Evolutionary conservation across 2,329 filamentous ascomycete species (phyloP), one percentile per base, ranked within the genome.

Genomic region (Talaromyces sp.): DNA sequence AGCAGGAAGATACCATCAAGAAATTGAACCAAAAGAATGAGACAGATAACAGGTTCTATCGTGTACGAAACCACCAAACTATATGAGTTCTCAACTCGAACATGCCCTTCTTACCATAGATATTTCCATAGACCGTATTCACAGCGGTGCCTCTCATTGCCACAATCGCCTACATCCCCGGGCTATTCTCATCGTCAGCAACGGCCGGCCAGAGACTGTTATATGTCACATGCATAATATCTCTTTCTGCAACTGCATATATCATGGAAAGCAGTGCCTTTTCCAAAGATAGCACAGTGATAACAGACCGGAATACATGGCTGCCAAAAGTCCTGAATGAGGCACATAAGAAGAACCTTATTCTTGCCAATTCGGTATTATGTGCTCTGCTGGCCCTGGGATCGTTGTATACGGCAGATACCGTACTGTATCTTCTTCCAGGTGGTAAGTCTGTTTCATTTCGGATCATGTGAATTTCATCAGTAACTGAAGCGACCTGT

Each of bases 1-100:
- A 78, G 61, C 76, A 78, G 61, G 75, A 78, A 53, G 67, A 63
- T 9, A 59, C 77, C 9, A 77, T 78, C 39, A 61, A 68, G 52
- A 62, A 68, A 51, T 59, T 78, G 25, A 68, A 69, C 43, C 58
- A 45, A 28, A 68, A 74, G 58, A 70, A 77, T 63, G 70, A 77
- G 43, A 62, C 67, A 40, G 67, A 70, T 43, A 75, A 78, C 60
- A 65, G 68, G 15, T 65, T 72, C 56, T 78, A 76, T 59, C 73
- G 67, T 62, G 76, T 77, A 72, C 58, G 61, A 56, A 25, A 10
- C 35, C 51, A 10, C n/a, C 19, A 37, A 9, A 13, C 10, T 5
- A 22, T 8, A 11, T 17, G 5, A 15, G 6, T 1, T 7, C 4
- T 15, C 21, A 55, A 35, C 17, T 25, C 21, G 3, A 22, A 39